Evolutionary conservation across 2,329 filamentous ascomycete genomes (phyloP), one percentile per base, ranked within the genome.

Genomic region (Venturia carpophila): DNA sequence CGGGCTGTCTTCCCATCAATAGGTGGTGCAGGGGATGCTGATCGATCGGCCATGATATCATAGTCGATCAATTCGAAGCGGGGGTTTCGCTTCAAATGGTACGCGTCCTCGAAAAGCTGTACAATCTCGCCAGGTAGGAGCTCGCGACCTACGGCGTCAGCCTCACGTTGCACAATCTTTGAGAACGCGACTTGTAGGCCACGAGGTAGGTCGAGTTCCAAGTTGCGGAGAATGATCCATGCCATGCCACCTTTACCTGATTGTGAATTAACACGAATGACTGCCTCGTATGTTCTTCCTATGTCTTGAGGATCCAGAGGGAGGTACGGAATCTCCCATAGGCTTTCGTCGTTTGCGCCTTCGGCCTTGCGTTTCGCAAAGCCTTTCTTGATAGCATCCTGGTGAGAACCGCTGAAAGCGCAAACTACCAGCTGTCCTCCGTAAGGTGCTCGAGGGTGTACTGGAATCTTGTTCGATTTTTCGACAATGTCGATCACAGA

Each of bases 181-280:
- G 89, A 91, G 77, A 97, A 97, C 61, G 91, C 92, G 69, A 97
- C 84, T 77, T 97, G 93, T 63, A 97, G 84, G 64, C 92, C 92
- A 68, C 94, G 90, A 19, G 94, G 94, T 63, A 97, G 85, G 75
- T 97, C 94, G 71, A 97, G 88, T 73, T 94, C 86, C 68, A 97
- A 85, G 72, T 91, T 88, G 70, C 89, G 88, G 74, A 92, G 87
- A 74, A 97, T 92, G 73, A 97, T 90, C 90, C 91, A 97, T 62
- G 93, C 92, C 67, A 91, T 88, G 71, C 94, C 94, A 67, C 93
- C 93, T 80, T 99, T 97, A 69, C 93, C 93, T 71, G 87, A 91
- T 76, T 97, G 93, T 21, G 91, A 96, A 81, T 97, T 99, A 83
- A 97, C 93, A 67, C 93, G 90, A 74, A 97, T 97, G 73, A 97